These are phyloP conservation scores for Balakata baccata DNA, from an alignment of 345 rosid genomes.

Conservation along the genomic window DNA sequence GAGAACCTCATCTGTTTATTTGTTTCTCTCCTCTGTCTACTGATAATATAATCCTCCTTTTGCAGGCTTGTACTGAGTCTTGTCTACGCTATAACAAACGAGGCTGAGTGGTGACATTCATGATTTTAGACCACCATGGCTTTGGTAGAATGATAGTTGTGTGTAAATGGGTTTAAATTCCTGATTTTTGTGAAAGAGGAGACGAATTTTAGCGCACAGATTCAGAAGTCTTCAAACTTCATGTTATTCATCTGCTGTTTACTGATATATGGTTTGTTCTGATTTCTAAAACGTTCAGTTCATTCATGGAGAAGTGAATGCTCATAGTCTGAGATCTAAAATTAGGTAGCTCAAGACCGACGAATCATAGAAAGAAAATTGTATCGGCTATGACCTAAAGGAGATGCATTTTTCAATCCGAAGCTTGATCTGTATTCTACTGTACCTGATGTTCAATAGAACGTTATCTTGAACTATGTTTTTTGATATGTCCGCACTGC, in stretches of 20 bases:
- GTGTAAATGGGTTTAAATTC: constrained; percentile 16
- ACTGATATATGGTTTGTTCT: background rate
- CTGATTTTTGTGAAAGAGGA: constrained; percentile 14
- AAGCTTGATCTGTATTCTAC: background rate
- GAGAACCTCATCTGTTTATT: background rate
- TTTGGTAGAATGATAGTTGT: constrained; percentile 9
- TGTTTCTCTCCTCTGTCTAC: background rate
- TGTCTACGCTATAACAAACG: constrained; percentile 34
- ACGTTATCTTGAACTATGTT: background rate
- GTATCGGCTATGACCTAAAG: background rate
- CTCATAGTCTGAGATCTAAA: background rate
- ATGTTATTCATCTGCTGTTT: background rate
- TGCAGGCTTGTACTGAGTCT: constrained; percentile 46
- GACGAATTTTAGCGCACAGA: constrained; percentile 9
- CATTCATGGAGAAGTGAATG: constrained; percentile 1
- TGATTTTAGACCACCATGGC: constrained; percentile 19
- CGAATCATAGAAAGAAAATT: background rate
- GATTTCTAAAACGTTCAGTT: background rate
- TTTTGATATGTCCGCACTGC: background rate
- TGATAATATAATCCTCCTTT: constrained; percentile 17
- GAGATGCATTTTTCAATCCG: background rate
- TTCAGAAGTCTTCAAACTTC: background rate
- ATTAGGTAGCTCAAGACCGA: background rate
- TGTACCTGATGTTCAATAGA: background rate
- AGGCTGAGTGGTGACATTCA: constrained; percentile 29